Conservation (phyloP, 2,329 filamentous ascomycete genomes). For the Alternaria tenuissima region DNA sequence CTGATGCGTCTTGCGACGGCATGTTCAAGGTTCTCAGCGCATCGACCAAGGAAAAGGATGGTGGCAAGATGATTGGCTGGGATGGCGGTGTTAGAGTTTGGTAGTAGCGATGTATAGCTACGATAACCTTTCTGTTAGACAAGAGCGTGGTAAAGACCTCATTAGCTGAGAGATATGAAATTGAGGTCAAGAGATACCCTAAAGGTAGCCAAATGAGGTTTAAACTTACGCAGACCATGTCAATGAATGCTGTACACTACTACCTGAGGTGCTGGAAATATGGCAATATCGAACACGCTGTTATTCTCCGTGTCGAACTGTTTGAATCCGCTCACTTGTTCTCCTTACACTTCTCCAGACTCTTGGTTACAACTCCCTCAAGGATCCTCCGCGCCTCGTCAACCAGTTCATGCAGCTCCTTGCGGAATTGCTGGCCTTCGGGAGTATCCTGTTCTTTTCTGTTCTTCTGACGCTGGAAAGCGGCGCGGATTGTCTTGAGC, state of each 20-base stretch:
- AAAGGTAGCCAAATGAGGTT: too few relatives aligned
- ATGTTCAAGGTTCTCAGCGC: not conserved
- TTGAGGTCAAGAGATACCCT: too few relatives aligned
- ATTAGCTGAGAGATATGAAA: too few relatives aligned
- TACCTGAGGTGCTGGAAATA: not conserved
- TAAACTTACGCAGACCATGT: too few relatives aligned
- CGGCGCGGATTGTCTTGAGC: slow-evolving; percentile 4
- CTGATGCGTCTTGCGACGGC: not conserved
- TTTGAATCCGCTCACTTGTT: not conserved
- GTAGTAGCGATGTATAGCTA: too few relatives aligned
- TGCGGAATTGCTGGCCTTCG: slow-evolving; percentile 16
- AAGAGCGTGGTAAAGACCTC: too few relatives aligned
- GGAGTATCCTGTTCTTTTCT: slow-evolving; percentile 17
- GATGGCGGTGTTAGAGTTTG: too few relatives aligned
- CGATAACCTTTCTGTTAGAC: too few relatives aligned
- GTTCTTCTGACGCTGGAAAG: slow-evolving; percentile 13
- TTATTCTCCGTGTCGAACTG: too few relatives aligned
- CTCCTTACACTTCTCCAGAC: slow-evolving; percentile 17
- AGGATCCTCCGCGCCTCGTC: slow-evolving; percentile 13
- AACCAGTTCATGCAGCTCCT: slow-evolving; percentile 12
- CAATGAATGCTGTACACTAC: too few relatives aligned
- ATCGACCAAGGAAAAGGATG: not conserved
- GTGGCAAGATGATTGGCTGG: not conserved
- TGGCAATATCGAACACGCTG: too few relatives aligned
- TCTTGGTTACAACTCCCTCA: slow-evolving; percentile 8